phyloP scores from a whole-genome alignment of 23 red algal species.

The Gracilariopsis chorda region DNA sequence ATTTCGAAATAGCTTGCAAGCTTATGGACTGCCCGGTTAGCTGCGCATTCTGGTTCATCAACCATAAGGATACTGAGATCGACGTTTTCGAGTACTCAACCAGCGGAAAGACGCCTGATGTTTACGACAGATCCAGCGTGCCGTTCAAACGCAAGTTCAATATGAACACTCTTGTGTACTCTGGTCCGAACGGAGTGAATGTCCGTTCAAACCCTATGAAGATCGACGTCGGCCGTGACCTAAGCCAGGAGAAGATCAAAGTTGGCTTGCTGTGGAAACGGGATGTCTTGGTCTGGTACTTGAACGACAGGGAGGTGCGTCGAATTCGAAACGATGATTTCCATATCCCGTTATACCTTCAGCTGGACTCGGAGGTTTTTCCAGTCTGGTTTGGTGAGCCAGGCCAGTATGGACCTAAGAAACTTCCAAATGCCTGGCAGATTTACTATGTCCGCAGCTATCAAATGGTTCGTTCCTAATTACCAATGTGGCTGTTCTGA shows the following conservation, averaged over 20 bases:
- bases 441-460: slow-evolving; percentile 54
- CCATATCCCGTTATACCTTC: slow-evolving; percentile 33
- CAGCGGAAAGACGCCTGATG: neutral
- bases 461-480: slow-evolving; percentile 7
- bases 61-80: slow-evolving; percentile 25
- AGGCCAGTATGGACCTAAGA: neutral
- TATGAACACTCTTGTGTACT: slow-evolving; percentile 8
- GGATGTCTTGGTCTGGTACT: slow-evolving; percentile 23
- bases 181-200: neutral
- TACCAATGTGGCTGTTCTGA: no score
- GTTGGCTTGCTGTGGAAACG: slow-evolving; percentile 26
- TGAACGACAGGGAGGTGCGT: slow-evolving; percentile 39
- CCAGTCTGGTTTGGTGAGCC: slow-evolving; percentile 49
- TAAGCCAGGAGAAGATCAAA: slow-evolving; percentile 29
- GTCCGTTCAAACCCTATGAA: neutral
- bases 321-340: slow-evolving; percentile 22
- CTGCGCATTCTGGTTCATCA: slow-evolving; percentile 52
- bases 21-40: slow-evolving; percentile 45
- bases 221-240: neutral
- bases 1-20: slow-evolving; percentile 40
- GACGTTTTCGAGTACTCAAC: slow-evolving; percentile 62
- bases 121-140: neutral
- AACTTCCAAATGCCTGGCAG: slow-evolving; percentile 36
- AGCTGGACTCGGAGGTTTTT: slow-evolving; percentile 59
- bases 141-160: slow-evolving; percentile 35